Base-by-base conservation (phyloP, 805 yeast genomes). In the Geotrichum ghanense region DNA sequence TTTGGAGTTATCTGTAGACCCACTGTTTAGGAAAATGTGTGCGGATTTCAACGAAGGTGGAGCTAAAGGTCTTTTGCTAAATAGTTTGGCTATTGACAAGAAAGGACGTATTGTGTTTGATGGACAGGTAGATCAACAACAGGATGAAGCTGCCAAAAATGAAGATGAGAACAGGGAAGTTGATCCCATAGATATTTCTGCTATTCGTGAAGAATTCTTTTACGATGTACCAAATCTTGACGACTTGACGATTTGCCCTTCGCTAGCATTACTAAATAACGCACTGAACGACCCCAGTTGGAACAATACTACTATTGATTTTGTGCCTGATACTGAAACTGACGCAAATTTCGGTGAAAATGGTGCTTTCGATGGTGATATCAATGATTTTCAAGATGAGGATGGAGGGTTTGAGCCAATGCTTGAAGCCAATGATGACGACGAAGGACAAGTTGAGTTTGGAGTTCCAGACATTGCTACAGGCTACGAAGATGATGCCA, bases 61-160 rank as follows among this genome's bases (percentile, higher is more conserved):
- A 3, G 65, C 67, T 12, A 62, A 57, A 6, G 66, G 67, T 2
- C 59, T 70, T 42, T 51, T 65, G n/a, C 60, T 84, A 83, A 60
- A 69, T 64, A 51, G 71, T 65, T 47, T 78, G 59, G 55, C 73
- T 60, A 58, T 64, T 61, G 66, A 64, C 64, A 70, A 67, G 47
- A 62, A 66, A 43, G 79, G 85, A 49, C 77, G 92, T 78, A 72
- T 76, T 24, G 74, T 80, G 6, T 75, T 85, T 42, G 71, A 75
- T 48, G 89, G 86, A 51, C 70, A 86, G 51, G 76, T 70, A 56
- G 66, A 65, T 14, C 68, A 48, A 41, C 55, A 52, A 10, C 44
- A 26, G 22, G 49, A 41, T 3, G 53, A 51, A 22, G 51, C 50
- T 10, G 56, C 46, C 56, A 85, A 86, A n/a, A 51, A 47, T 14